Evolutionary conservation across 116 monocot genomes (phyloP).

Genomic region (Posidonia oceanica): DNA sequence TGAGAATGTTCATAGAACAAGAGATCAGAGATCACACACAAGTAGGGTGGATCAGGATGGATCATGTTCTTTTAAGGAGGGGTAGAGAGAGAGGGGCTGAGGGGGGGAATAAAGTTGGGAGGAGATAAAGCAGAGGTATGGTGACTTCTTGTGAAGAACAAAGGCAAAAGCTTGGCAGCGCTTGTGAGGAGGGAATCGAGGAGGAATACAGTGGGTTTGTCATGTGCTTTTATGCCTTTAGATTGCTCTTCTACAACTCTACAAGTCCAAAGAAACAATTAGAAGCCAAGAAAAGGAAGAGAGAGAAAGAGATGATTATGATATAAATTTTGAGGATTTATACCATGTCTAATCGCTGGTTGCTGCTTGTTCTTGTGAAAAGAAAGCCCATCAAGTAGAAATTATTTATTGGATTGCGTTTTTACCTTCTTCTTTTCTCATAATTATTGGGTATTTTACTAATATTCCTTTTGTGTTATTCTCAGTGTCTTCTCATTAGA

Average conservation of each 20-base stretch:
- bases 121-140: conserved; percentile 29
- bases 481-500: not conserved
- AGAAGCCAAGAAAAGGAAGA: not conserved
- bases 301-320: not conserved
- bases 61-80: conserved; percentile 1
- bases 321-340: not conserved
- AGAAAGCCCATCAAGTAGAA: not conserved
- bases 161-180: conserved; percentile 39
- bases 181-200: conserved; percentile 5
- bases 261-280: not conserved
- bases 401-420: not conserved
- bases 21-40: not conserved
- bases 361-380: not conserved
- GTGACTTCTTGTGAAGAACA: conserved; percentile 82
- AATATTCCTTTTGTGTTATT: not conserved
- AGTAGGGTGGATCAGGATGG: conserved; percentile 2
- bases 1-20: conserved; percentile 11
- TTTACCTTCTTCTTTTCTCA: no score
- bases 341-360: not conserved
- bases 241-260: not conserved
- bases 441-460: no score
- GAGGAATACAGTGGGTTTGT: not conserved
- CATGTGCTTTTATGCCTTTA: conserved; percentile 4
- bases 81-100: not conserved
- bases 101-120: conserved; percentile 5